These are phyloP conservation scores for Cladorrhinum samala DNA, from an alignment of 495 filamentous ascomycete genomes.

Conservation along the genomic window DNA sequence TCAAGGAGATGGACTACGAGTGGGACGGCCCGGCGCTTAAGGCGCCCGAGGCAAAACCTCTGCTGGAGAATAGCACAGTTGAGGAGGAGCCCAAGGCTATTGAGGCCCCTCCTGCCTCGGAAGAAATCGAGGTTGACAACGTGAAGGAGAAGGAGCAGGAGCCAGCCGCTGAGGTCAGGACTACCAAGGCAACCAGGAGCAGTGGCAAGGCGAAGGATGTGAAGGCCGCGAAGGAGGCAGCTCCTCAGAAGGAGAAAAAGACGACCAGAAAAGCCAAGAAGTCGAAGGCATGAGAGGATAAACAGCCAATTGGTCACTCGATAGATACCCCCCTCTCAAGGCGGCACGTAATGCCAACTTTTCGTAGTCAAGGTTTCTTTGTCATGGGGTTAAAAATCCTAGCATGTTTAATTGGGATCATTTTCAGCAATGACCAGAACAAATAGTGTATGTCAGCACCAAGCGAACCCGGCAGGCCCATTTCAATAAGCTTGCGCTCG, in stretches of 20 bases:
- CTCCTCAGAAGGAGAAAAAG: slow-evolving; percentile 16
- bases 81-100: slow-evolving; percentile 24
- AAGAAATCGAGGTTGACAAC: slow-evolving; percentile 14
- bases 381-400: neutral
- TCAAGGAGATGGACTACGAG: slow-evolving; percentile 80
- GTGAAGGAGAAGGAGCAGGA: slow-evolving; percentile 10
- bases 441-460: slow-evolving; percentile 30
- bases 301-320: slow-evolving; percentile 5
- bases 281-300: slow-evolving; percentile 26
- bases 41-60: slow-evolving; percentile 42
- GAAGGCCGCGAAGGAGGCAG: slow-evolving; percentile 15
- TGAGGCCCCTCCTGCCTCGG: slow-evolving; percentile 18
- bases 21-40: slow-evolving; percentile 70
- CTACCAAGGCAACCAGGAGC: slow-evolving; percentile 7
- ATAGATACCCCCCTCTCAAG: slow-evolving; percentile 10
- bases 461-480: slow-evolving; percentile 34
- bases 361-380: neutral
- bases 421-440: too few relatives aligned
- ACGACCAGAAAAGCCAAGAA: slow-evolving; percentile 30
- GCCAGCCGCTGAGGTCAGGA: slow-evolving; percentile 4
- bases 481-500: slow-evolving; percentile 10
- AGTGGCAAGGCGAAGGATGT: neutral
- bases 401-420: neutral
- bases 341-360: neutral
- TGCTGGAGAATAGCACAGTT: slow-evolving; percentile 31